Evolutionary conservation across 768 basidiomycete genomes (phyloP), one percentile per base, ranked within the genome.

Genomic region (Agaricus blazei): DNA sequence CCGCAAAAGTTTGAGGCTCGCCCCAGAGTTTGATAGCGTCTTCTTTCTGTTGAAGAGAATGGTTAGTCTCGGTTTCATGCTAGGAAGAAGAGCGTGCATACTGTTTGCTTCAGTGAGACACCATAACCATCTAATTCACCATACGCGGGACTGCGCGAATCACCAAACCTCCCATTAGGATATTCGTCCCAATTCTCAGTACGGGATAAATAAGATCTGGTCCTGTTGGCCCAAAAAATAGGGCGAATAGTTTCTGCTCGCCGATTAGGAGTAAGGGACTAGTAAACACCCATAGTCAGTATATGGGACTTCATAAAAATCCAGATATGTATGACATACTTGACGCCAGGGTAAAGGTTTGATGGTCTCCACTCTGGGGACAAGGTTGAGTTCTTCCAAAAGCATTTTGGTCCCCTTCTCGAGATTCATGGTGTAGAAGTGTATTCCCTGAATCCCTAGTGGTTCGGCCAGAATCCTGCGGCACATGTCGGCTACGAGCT

Each of bases 101-200:
- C 94, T 37, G 88, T 85, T 65, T 96, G 88, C 68, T 94, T 94
- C 63, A 98, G 83, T 69, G 82, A 91, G 41, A 97, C 84, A 51
- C 96, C 96, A 61, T 96, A 98, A 1, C 96, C 96, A 65, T 99
- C 96, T 52, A 99, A 73, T 71, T 99, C 97, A 64, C 97, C 97
- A 62, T 97, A 99, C 12, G 97, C 97, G 28, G 97, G 97, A 79
- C 90, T 93, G 56, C 97, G 84, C 6, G 95, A 88, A 72, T 98
- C 97, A 63, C 97, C 97, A 66, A 96, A 99, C 61, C 97, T 91
- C 53, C 97, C 97, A 68, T 99, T 99, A 48, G 97, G 97, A 70
- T 97, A 98, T 68, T 98, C 96, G 67, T 99, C 97, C 97, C 97
- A 99, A 66, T 97, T 92, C 67, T 97, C 94, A 12, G 97, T 98